phyloP scores from a whole-genome alignment of 768 basidiomycete species.

The Clitopilus passeckerianus region DNA sequence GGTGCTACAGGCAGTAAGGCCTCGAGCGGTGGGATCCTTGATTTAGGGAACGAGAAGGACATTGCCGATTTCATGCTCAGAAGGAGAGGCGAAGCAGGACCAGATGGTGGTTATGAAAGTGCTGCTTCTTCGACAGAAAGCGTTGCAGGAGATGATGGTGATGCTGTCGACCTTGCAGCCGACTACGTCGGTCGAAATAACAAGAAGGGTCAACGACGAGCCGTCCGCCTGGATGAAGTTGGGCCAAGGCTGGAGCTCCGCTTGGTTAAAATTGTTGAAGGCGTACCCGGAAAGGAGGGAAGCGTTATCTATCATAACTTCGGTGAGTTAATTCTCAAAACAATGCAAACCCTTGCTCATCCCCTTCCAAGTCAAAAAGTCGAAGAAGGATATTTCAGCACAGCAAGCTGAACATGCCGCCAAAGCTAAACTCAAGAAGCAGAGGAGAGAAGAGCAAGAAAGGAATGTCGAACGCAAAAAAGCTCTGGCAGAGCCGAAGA shows the following conservation, averaged over 20 bases:
- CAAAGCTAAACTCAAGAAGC: constrained; percentile 68
- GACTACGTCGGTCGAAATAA: constrained; percentile 97
- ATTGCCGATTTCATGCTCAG: constrained; percentile 92
- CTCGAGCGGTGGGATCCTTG: constrained; percentile 45
- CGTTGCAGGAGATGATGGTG: constrained; percentile 80
- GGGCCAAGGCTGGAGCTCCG: constrained; percentile 93
- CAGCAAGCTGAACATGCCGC: constrained; percentile 74
- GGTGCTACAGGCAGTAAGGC: constrained; percentile 32
- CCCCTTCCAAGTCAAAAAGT: constrained; percentile 73
- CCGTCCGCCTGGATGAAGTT: constrained; percentile 88
- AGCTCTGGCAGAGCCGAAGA: constrained; percentile 19
- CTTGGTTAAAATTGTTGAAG: constrained; percentile 92
- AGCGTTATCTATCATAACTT: constrained; percentile 93
- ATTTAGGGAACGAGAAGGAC: constrained; percentile 88
- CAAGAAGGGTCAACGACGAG: constrained; percentile 84
- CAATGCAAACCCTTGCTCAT: constrained; percentile 2
- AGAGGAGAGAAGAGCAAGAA: constrained; percentile 87
- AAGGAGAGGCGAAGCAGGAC: constrained; percentile 54
- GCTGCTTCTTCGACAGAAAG: constrained; percentile 80
- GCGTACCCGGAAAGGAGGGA: constrained; percentile 90
- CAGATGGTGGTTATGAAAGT: constrained; percentile 72
- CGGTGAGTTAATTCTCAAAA: constrained; percentile 43
- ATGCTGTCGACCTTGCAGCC: constrained; percentile 78
- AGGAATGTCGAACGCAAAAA: constrained; percentile 86
- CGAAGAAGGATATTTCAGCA: constrained; percentile 64